Base-by-base conservation (phyloP, 352 stramenopile species). In the Phytophthora cactorum region DNA sequence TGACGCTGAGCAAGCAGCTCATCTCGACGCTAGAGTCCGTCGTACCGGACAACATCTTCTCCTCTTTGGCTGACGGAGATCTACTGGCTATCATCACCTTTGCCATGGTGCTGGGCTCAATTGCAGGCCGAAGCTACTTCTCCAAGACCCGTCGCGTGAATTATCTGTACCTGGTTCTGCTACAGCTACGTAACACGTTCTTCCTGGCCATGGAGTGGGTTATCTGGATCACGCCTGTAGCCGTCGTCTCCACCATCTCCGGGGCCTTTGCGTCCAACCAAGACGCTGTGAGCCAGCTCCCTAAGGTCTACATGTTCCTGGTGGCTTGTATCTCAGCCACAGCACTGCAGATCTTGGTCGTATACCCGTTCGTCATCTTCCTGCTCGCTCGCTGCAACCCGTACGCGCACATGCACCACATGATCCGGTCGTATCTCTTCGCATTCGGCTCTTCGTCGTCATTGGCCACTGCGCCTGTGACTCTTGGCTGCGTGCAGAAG, bases 121-220 rank as follows among this genome's bases (percentile, higher is more conserved):
- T 91, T 38, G 80, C 82, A 1, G 84, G 82, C 0, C 76, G 76
- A 31, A 84, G 59, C 52, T 90, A 79, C 64, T 89, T 90, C 50
- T 84, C 72, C 57, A 88, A 86, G 60, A 82, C 81, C 1, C 75
- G 79, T 4, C 61, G 52, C 5, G 65, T 87, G n/a, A 90, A 91
- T 49, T 91, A 91, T 60, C 29, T 91, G 14, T 92, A 92, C 66
- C 57, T 90, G 32, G 60, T 82, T 49, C 59, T 91, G 22, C 53
- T 92, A 6, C 86, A 93, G 66, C 58, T 89, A 2, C 84, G 84
- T 51, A 90, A 91, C 68, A 84, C 82, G 12, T 86, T 92, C 59
- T 91, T 92, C 54, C 45, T 91, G 31, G 66, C 82, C 12, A 81
- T 93, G 58, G 73, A 91, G 59, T 91, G 81, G 75, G 75, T 89